A percentile compares a stretch with the other conserved stretches of the same genome.
These are phyloP conservation scores for Radiomyces spectabilis DNA, from an alignment of 192 early-diverging fungal genomes.

Conservation along the genomic window DNA sequence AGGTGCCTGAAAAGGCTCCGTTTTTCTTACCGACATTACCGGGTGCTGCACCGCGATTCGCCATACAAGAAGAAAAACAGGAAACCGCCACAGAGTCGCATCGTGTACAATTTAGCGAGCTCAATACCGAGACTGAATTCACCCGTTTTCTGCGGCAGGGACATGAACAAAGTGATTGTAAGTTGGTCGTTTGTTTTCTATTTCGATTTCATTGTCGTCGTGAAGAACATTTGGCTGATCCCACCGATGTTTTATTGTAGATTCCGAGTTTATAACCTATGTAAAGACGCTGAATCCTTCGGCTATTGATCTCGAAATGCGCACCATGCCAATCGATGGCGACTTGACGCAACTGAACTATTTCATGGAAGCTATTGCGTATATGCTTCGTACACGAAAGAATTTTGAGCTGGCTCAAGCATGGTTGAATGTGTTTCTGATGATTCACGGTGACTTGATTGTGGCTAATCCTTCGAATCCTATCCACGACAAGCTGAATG, in stretches of 20 bases:
- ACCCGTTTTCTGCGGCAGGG: slow-evolving; percentile 46
- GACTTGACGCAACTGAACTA: slow-evolving; percentile 49
- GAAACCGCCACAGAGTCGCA: slow-evolving; percentile 22
- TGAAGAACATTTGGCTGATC: no score
- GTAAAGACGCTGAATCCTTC: slow-evolving; percentile 75
- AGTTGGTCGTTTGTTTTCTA: no score
- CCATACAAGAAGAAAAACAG: slow-evolving; percentile 25
- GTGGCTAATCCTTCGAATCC: slow-evolving; percentile 42
- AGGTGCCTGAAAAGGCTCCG: slow-evolving; percentile 81
- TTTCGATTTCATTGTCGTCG: no score
- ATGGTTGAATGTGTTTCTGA: slow-evolving; percentile 70
- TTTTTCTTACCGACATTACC: slow-evolving; percentile 88
- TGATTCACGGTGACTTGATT: slow-evolving; percentile 75
- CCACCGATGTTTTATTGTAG: slow-evolving; percentile 23
- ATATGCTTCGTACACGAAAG: slow-evolving; percentile 48
- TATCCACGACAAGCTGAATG: slow-evolving; percentile 34
- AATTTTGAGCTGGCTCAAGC: slow-evolving; percentile 88
- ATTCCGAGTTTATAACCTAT: slow-evolving; percentile 59
- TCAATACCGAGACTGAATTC: slow-evolving; percentile 56
- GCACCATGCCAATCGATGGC: slow-evolving; percentile 64
- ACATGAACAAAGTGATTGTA: slow-evolving; percentile 32
- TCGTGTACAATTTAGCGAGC: slow-evolving; percentile 34
- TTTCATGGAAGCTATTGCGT: slow-evolving; percentile 62
- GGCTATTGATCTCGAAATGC: slow-evolving; percentile 78
- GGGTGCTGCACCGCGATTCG: slow-evolving; percentile 43